Evolutionary conservation across 2,329 filamentous ascomycete species (phyloP).

Genomic region (Aaosphaeria arxii): DNA sequence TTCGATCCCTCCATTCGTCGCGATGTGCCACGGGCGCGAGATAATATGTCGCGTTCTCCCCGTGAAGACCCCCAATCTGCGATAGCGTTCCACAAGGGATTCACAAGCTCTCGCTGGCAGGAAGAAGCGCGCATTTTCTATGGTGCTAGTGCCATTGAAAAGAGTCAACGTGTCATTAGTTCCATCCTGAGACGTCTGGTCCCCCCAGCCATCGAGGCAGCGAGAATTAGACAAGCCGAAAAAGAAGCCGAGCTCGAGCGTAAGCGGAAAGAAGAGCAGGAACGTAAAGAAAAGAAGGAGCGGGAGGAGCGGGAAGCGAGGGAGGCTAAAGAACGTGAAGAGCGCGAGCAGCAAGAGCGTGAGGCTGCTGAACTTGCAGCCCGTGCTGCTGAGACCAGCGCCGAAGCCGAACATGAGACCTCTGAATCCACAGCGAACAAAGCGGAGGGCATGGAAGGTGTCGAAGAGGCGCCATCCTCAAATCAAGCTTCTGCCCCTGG

Average conservation of each 20-base stretch:
- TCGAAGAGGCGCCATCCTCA: conserved; percentile 51
- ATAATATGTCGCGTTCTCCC: conserved; percentile 33
- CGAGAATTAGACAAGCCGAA: conserved; percentile 70
- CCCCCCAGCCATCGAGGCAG: conserved; percentile 78
- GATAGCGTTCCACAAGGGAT: conserved; percentile 68
- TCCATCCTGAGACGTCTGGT: conserved; percentile 71
- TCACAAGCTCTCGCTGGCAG: conserved; percentile 76
- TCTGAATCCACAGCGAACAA: conserved; percentile 37
- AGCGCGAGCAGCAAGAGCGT: conserved; percentile 42
- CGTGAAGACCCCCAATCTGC: conserved; percentile 67
- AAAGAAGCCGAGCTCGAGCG: conserved; percentile 72
- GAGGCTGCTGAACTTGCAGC: conserved; percentile 43
- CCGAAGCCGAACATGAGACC: conserved; percentile 14
- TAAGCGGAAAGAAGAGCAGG: conserved; percentile 58
- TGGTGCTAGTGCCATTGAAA: conserved; percentile 65
- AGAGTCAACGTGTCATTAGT: conserved; percentile 64
- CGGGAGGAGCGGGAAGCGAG: conserved; percentile 47
- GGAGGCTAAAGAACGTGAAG: conserved; percentile 42
- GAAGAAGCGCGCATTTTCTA: conserved; percentile 89
- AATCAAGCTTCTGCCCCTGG: conserved; percentile 33
- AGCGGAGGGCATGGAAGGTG: conserved; percentile 69
- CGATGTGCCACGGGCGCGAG: conserved; percentile 28
- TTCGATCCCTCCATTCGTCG: conserved; percentile 31
- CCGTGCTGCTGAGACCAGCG: conserved; percentile 27
- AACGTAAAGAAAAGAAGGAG: conserved; percentile 60